These are phyloP conservation scores for Pelargonium fulgidum DNA, from an alignment of 441 rosid species.

Conservation along the genomic window DNA sequence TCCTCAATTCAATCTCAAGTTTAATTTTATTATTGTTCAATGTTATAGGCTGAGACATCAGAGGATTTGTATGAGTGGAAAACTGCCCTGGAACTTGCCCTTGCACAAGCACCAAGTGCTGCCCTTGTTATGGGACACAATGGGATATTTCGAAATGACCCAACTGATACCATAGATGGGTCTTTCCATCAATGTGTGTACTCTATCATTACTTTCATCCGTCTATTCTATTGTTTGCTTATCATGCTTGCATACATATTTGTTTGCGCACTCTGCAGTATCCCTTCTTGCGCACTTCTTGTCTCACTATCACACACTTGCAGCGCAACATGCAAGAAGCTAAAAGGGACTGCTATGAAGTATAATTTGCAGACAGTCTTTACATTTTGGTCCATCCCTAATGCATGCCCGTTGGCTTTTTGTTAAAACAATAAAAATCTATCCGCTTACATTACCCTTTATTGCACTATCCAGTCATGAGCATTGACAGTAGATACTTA, in stretches of 20 bases:
- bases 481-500: not conserved
- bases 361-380: not conserved
- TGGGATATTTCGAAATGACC: conserved; percentile 76
- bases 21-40: conserved; percentile 12
- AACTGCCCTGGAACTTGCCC: conserved; percentile 86
- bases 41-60: conserved; percentile 78
- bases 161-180: conserved; percentile 66
- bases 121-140: conserved; percentile 92
- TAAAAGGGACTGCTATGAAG: not conserved
- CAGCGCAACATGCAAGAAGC: not conserved
- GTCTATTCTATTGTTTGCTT: conserved; percentile 10
- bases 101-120: conserved; percentile 93
- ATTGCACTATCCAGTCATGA: not conserved
- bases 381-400: conserved; percentile 2
- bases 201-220: conserved; percentile 18
- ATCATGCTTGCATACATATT: not conserved
- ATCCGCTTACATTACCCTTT: not conserved
- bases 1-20: not conserved
- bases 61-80: conserved; percentile 97
- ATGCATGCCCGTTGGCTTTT: not conserved
- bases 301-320: not conserved
- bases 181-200: conserved; percentile 67
- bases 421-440: not conserved
- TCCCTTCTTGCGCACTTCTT: not conserved
- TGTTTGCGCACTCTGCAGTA: not conserved